A percentile compares a stretch with the other conserved stretches of the same genome.
Conservation (phyloP, 2,329 filamentous ascomycete species). For the Ilyonectria mors-panacis region DNA sequence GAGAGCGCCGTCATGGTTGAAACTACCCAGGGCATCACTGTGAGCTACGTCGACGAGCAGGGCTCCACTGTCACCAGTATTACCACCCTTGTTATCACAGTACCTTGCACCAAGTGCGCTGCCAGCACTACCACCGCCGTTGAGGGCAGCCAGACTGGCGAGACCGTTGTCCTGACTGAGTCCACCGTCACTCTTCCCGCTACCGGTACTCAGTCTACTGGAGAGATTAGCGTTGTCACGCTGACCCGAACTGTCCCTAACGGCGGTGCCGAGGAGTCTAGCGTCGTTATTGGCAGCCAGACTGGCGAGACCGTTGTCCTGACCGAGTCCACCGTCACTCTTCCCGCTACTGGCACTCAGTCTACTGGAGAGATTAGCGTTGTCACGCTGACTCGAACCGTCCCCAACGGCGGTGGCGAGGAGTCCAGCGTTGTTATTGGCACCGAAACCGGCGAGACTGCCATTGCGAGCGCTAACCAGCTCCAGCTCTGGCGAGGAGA, state of each 20-base stretch:
- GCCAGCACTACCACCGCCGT: background rate
- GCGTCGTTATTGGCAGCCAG: background rate
- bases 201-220: conserved; percentile 17
- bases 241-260: conserved; percentile 34
- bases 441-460: conserved; percentile 8
- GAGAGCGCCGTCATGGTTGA: conserved; percentile 34
- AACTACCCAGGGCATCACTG: conserved; percentile 32
- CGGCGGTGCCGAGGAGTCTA: conserved; percentile 26
- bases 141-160: background rate
- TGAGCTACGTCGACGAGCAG: conserved; percentile 30
- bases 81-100: conserved; percentile 28
- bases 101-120: conserved; percentile 29
- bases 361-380: conserved; percentile 25
- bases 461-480: conserved; percentile 1
- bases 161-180: background rate
- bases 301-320: background rate
- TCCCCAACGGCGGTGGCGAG: conserved; percentile 34
- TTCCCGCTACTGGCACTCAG: conserved; percentile 9
- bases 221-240: conserved; percentile 28
- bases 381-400: conserved; percentile 31
- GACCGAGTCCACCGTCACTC: conserved; percentile 2
- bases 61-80: conserved; percentile 29
- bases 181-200: conserved; percentile 4
- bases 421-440: conserved; percentile 29
- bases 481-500: conserved; percentile 11